A percentile compares a stretch with the other conserved stretches of the same genome.
phyloP scores from a whole-genome alignment of 2,329 filamentous ascomycete genomes.

The Lasiodiplodia sp. region DNA sequence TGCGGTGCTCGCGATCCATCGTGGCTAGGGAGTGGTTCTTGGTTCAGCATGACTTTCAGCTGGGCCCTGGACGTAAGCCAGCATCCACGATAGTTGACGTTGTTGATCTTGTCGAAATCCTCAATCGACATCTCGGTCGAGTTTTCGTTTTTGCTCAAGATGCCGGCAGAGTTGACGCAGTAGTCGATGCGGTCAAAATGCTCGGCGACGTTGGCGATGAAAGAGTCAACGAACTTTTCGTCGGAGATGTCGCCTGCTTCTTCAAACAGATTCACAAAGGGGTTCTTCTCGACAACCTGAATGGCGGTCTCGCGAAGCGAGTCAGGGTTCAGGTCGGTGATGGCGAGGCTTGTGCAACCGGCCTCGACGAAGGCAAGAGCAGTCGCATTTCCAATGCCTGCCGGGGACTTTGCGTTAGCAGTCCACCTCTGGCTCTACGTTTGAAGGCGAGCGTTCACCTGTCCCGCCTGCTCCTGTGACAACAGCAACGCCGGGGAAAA shows the following conservation, averaged over 20 bases:
- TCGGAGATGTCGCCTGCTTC: conserved; percentile 58
- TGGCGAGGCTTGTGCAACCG: conserved; percentile 60
- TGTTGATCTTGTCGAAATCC: conserved; percentile 62
- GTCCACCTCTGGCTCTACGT: not conserved
- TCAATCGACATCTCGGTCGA: conserved; percentile 57
- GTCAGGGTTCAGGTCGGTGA: conserved; percentile 60
- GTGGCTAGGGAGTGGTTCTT: conserved; percentile 59
- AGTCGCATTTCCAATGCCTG: conserved; percentile 65
- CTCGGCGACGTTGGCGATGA: conserved; percentile 44
- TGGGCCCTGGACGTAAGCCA: conserved; percentile 65
- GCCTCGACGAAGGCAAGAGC: conserved; percentile 59
- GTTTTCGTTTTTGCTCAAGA: conserved; percentile 53
- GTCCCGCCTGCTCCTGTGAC: conserved; percentile 46
- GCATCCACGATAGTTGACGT: conserved; percentile 65
- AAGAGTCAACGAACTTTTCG: conserved; percentile 52
- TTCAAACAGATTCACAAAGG: conserved; percentile 44
- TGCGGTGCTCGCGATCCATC: conserved; percentile 48
- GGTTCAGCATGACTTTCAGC: conserved; percentile 58
- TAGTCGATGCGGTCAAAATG: conserved; percentile 62
- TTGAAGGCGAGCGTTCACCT: conserved; percentile 33
- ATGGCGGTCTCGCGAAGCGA: conserved; percentile 50
- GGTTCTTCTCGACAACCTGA: conserved; percentile 44
- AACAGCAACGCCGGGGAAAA: conserved; percentile 42
- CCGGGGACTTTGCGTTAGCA: conserved; percentile 16
- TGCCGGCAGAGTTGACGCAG: conserved; percentile 63